Percentiles rank a stretch among this genome's conserved stretches.
phyloP scores from a whole-genome alignment of 2,329 filamentous ascomycete genomes.

The Colletotrichum coccodes region DNA sequence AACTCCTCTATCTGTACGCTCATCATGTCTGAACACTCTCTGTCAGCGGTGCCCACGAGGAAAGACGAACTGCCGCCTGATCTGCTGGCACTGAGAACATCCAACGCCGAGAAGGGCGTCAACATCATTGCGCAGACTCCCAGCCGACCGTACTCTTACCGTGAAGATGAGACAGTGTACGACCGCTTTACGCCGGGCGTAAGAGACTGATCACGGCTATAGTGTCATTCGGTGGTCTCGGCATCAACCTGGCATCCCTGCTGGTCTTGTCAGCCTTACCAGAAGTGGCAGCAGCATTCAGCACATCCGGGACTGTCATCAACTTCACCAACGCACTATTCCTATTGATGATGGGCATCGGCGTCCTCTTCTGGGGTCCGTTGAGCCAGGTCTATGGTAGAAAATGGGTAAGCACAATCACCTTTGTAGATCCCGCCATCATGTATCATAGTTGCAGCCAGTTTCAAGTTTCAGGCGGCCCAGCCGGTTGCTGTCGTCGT shows the following conservation, averaged over 20 bases:
- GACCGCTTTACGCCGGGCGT: conserved; percentile 36
- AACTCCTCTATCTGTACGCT: neutral
- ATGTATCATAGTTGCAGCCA: conserved; percentile 9
- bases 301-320: conserved; percentile 74
- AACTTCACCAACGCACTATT: conserved; percentile 77
- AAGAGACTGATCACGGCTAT: conserved; percentile 37
- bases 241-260: conserved; percentile 28
- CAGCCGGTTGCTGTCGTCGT: neutral
- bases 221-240: conserved; percentile 29
- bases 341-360: conserved; percentile 76
- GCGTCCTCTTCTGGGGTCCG: conserved; percentile 74
- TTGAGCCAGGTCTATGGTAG: conserved; percentile 68
- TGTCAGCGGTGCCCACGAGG: conserved; percentile 25
- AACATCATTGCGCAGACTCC: conserved; percentile 28
- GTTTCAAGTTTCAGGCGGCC: neutral
- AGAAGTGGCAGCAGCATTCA: conserved; percentile 74
- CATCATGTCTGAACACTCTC: conserved; percentile 23
- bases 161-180: conserved; percentile 34
- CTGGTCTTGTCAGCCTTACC: conserved; percentile 74
- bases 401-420: conserved; percentile 50
- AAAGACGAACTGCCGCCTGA: conserved; percentile 16
- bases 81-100: conserved; percentile 14
- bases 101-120: conserved; percentile 31
- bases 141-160: conserved; percentile 24
- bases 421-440: conserved; percentile 40